Percentiles rank a stretch among this genome's conserved stretches.
Evolutionary conservation across 305 asterid genomes (phyloP).

Genomic region (Fraxinus latifolia): DNA sequence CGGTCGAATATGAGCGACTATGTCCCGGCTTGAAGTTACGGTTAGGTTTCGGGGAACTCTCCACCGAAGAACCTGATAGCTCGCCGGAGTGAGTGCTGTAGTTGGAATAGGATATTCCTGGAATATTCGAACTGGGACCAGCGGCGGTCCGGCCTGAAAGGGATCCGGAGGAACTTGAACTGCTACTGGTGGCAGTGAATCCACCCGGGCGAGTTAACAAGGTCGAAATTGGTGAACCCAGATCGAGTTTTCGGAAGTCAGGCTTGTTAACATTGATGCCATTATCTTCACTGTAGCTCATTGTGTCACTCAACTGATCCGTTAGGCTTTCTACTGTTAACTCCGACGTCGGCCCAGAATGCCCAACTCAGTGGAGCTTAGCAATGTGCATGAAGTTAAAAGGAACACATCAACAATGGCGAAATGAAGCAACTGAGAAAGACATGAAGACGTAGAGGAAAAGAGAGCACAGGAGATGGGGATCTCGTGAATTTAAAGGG

Average conservation of each 20-base stretch:
- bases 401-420: constrained; percentile 11
- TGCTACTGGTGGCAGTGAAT: constrained; percentile 36
- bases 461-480: constrained; percentile 33
- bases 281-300: constrained; percentile 27
- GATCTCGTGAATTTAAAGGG: constrained; percentile 64
- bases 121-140: constrained; percentile 27
- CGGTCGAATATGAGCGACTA: constrained; percentile 54
- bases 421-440: constrained; percentile 16
- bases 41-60: constrained; percentile 46
- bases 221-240: constrained; percentile 74
- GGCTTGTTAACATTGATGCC: constrained; percentile 53
- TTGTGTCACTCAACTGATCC: constrained; percentile 42
- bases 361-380: constrained; percentile 18
- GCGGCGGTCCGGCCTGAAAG: constrained; percentile 42
- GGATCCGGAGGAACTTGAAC: constrained; percentile 85
- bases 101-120: constrained; percentile 40
- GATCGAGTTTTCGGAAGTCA: constrained; percentile 76
- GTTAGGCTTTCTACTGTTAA: constrained; percentile 34
- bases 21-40: constrained; percentile 42
- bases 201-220: constrained; percentile 39
- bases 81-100: constrained; percentile 56
- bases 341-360: constrained; percentile 41
- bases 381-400: constrained; percentile 28
- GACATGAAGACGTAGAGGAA: constrained; percentile 20
- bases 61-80: constrained; percentile 37